phyloP scores from a whole-genome alignment of 2,329 filamentous ascomycete species.

The Verticillium zaregamsianum region DNA sequence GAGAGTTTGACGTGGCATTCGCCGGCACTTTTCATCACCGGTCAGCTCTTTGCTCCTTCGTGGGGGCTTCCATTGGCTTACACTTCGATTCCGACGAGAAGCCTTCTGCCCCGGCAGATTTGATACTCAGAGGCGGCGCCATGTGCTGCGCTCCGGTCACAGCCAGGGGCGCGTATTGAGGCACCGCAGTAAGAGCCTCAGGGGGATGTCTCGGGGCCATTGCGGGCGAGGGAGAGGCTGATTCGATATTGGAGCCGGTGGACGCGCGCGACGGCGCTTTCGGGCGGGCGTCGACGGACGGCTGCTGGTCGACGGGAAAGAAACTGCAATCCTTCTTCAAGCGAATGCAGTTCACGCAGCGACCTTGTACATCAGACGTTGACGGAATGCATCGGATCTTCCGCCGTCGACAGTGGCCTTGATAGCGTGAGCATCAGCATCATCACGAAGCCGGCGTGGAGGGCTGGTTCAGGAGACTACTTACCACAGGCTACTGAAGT shows the following conservation, averaged over 20 bases:
- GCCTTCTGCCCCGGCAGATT: constrained; percentile 29
- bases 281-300: constrained; percentile 37
- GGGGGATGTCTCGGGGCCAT: constrained; percentile 34
- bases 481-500: constrained; percentile 94
- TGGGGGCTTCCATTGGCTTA: constrained; percentile 24
- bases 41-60: constrained; percentile 16
- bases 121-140: constrained; percentile 34
- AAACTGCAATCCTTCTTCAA: constrained; percentile 95
- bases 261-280: constrained; percentile 35
- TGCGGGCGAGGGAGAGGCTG: constrained; percentile 45
- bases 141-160: constrained; percentile 42
- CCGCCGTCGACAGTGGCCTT: constrained; percentile 85
- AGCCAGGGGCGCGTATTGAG: constrained; percentile 37
- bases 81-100: constrained; percentile 36
- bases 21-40: constrained; percentile 24
- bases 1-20: constrained; percentile 21
- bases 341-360: constrained; percentile 89
- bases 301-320: constrained; percentile 78
- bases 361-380: constrained; percentile 65
- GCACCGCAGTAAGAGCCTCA: constrained; percentile 32
- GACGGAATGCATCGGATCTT: constrained; percentile 90
- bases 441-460: background rate
- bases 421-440: background rate
- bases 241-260: constrained; percentile 33
- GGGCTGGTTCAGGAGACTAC: constrained; percentile 30